Evolutionary conservation across 345 rosid genomes (phyloP), one percentile per base, ranked within the genome.

Genomic region (Hevea brasiliensis): DNA sequence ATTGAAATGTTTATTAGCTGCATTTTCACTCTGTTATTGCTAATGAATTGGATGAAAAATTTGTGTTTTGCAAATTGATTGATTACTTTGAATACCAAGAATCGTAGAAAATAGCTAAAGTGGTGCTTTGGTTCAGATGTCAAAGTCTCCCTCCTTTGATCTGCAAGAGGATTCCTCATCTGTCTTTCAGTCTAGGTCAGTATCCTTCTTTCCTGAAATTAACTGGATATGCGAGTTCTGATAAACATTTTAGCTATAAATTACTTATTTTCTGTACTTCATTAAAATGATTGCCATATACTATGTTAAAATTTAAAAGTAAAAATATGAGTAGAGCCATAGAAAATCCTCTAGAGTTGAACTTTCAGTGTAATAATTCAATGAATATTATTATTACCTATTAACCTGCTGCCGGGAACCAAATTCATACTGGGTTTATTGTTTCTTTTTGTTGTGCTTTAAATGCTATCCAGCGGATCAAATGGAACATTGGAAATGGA

Each of bases 121-220:
- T 66, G 61, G 62, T 26, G 47, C 65, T 44, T 77, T 60, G 78
- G 70, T 77, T 85, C 87, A 86, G 77, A 92, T 87, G 92, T 83
- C 92, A 74, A 84, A 79, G 83, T 81, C 85, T 72, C 83, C 83
- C 72, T 83, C 88, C 80, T 81, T 87, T 80, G 75, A 79, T 70
- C 76, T 70, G 44, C 82, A 37, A 80, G 86, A 85, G 68, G 51
- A 66, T 48, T 70, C 71, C 70, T 62, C 58, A 60, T 72, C 83
- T 81, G 64, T 83, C 66, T 74, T 80, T 32, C 79, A 47, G 50
- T 56, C 83, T 57, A 74, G 85, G 94, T 88, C 73, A 47, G 79
- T 40, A 18, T 53, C 45, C n/a, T 44, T 41, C 71, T 29, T 72
- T 65, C 8, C 0, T 14, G 47, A 53, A 41, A 44, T 44, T 20